These are phyloP conservation scores for Xylaria nigripes DNA, from an alignment of 495 filamentous ascomycete genomes.

Conservation along the genomic window DNA sequence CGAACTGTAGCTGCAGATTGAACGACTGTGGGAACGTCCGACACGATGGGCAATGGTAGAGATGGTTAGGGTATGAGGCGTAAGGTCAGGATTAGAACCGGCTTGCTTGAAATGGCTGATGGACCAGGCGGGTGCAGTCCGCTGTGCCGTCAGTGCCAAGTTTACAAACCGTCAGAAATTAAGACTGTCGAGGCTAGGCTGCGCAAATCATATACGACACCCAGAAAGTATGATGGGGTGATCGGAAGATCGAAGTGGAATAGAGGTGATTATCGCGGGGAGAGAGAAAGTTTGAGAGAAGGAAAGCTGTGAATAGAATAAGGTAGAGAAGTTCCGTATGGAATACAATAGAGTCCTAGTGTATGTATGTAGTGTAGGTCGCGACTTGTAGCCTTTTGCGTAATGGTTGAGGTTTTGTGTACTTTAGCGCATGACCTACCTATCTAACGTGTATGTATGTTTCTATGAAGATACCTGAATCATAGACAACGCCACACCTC, in stretches of 20 bases:
- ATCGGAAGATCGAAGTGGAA: not conserved
- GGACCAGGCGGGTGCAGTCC: slow-evolving; percentile 29
- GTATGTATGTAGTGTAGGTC: not conserved
- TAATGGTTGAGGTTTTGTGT: slow-evolving; percentile 13
- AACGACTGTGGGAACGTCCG: not conserved
- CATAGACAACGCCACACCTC: not conserved
- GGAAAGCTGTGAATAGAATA: not conserved
- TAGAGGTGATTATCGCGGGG: not conserved
- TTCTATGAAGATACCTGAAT: not conserved
- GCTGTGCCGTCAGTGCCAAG: slow-evolving; percentile 22
- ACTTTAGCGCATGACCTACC: not conserved
- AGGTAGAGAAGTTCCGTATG: not conserved
- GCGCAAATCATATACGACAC: not conserved
- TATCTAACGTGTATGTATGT: too few relatives aligned
- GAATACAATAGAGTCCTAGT: too few relatives aligned
- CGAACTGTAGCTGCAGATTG: not conserved
- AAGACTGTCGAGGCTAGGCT: not conserved
- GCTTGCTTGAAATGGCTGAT: slow-evolving; percentile 11
- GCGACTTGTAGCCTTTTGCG: slow-evolving; percentile 9
- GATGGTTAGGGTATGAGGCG: slow-evolving; percentile 13
- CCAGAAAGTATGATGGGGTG: not conserved
- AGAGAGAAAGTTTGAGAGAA: slow-evolving; percentile 2
- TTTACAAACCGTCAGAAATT: slow-evolving; percentile 1
- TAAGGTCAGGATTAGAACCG: slow-evolving; percentile 7
- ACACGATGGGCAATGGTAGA: slow-evolving; percentile 12